Evolutionary conservation across 2,329 filamentous ascomycete genomes (phyloP), one percentile per base, ranked within the genome.

Genomic region (Apiospora pterosperma): DNA sequence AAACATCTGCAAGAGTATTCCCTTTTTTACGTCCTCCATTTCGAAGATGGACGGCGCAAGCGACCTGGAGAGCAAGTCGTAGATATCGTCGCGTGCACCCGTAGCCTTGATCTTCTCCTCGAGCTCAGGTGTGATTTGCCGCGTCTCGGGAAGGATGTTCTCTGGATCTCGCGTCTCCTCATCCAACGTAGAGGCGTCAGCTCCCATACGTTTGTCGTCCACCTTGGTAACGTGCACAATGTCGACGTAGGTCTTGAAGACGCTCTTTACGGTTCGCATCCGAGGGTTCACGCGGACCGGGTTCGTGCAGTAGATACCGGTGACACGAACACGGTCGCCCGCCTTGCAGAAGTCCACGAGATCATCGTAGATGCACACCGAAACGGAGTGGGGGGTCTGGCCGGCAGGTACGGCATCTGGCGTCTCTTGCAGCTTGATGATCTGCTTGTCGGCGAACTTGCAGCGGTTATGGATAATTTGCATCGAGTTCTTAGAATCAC

Each of bases 1-100:
- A 75, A 99, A 99, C 44, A 99, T 87, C 74, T 99, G 96, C 4
- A 99, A 88, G 12, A 99, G 83, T 67, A 99, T 97, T 12, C 96
- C 96, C 80, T 99, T 99, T 84, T 99, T 99, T 59, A 98, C 93
- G 73, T 99, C 96, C 70, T 99, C 96, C 89, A 97, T 92, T 78
- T 99, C 96, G 80, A 96, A 97, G 73, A 99, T 91, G 66, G 94
- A 97, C 16, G 96, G 96, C 2, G 96, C 96, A 34, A 99, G 83
- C 1, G 95, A 98, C 41, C 95, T 88, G 21, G 96, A 87, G 4
- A 99, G 87, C 28, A 99, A 86, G 25, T 99, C 94, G 76, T 99
- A 99, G 63, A 99, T 89, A 76, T 99, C 96, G 1, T 90, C 83
- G 62, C 96, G 88, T 36, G 87, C 85, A 12, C 92, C 92, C 12